Percentiles rank a stretch among this genome's conserved stretches.
Conservation (phyloP, 1,284 basidiomycete genomes). For the Agaricales sp. region DNA sequence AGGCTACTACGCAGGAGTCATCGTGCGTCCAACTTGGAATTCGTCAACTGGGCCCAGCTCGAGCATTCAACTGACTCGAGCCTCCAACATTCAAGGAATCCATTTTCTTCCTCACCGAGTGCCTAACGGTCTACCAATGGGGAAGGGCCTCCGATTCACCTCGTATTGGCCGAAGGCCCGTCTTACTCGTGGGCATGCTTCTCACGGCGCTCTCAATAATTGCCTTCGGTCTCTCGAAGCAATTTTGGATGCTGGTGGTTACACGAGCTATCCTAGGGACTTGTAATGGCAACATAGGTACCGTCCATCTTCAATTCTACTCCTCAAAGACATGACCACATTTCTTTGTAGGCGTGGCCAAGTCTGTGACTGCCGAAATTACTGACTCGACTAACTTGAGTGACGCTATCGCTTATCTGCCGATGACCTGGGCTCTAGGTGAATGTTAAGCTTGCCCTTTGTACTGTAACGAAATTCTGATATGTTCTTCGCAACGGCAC, state of each 20-base stretch:
- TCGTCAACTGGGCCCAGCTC: not conserved
- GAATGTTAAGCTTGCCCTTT: not conserved
- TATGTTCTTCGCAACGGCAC: not conserved
- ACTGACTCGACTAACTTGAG: conserved; percentile 20
- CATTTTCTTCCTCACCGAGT: conserved; percentile 19
- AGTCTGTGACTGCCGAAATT: conserved; percentile 13
- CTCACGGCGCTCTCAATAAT: conserved; percentile 19
- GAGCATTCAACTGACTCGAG: not conserved
- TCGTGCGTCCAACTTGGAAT: conserved; percentile 17
- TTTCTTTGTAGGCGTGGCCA: conserved; percentile 8
- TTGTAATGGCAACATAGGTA: conserved; percentile 17
- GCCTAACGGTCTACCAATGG: conserved; percentile 22
- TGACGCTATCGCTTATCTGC: conserved; percentile 17
- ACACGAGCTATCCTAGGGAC: conserved; percentile 19
- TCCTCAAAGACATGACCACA: not conserved
- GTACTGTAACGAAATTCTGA: too few relatives aligned
- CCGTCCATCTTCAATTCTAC: not conserved
- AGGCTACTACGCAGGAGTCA: conserved; percentile 27
- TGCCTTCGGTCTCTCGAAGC: conserved; percentile 21
- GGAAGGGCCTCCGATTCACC: conserved; percentile 20
- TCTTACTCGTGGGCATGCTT: conserved; percentile 21
- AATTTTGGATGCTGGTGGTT: conserved; percentile 17
- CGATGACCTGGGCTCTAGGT: conserved; percentile 13
- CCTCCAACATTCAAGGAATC: conserved; percentile 15
- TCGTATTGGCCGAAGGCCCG: conserved; percentile 20